Evolutionary conservation across 2,329 filamentous ascomycete genomes (phyloP), one percentile per base, ranked within the genome.

Genomic region (Colletotrichum simmondsii): DNA sequence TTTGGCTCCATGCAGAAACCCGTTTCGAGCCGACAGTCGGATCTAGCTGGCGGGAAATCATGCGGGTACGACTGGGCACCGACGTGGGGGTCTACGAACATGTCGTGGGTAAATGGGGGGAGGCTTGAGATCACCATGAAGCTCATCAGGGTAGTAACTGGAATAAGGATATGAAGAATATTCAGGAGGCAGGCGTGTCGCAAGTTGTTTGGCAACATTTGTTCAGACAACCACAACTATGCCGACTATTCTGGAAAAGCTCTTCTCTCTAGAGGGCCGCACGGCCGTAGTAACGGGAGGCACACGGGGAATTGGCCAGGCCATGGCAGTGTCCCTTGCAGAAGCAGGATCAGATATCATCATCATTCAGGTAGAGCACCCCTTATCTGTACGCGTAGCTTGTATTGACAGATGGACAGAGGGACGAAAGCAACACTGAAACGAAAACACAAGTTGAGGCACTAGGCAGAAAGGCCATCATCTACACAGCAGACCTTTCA

Each of bases 401-500:
- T 42, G 37, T 19, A 6, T 19, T 42, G 4, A 42, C 16, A 42
- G 3, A 19, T 7, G 14, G 4, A 8, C 57, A 77, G 75, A 67
- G 76, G 54, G 70, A 76, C 56, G 75, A 77, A 68, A 64, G 57
- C 58, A 76, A 76, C 65, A 67, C 58, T n/a, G 71, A 75, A 32
- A 76, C 75, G 12, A 76, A 76, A 67, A 32, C 56, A 24, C 65
- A 75, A 56, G 59, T 76, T 8, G 69, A 76, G 35, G 62, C 67
- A 2, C 62, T 76, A 26, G 75, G 74, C 26, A 79, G 81, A 4
- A 60, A 78, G 53, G 69, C 71, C 46, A 42, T n/a, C 53, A 65
- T 77, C 32, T 78, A 76, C 75, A 75, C 74, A 2, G 77, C 75
- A 37, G 76, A 78, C 60, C 72, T 79, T 16, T 64, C 74, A 52